A percentile compares a stretch with the other conserved stretches of the same genome.
phyloP scores from a whole-genome alignment of 2,329 filamentous ascomycete genomes.

The Penicillium fuscoglaucum region DNA sequence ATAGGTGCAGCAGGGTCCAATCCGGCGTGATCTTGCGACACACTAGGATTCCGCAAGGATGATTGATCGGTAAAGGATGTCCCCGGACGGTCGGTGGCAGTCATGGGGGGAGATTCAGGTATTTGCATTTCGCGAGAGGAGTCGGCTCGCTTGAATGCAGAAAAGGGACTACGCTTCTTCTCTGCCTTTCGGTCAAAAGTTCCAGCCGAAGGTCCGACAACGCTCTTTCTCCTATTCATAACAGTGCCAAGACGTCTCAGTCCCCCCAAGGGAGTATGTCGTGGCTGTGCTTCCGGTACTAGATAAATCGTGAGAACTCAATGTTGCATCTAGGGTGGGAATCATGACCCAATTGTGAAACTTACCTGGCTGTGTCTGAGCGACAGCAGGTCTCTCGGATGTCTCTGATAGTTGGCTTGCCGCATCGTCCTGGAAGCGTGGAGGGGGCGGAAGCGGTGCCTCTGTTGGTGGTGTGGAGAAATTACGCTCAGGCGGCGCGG shows the following conservation, averaged over 20 bases:
- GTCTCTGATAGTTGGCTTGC: constrained; percentile 56
- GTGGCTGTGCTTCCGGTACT: constrained; percentile 37
- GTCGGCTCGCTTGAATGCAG: constrained; percentile 44
- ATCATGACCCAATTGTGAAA: neutral
- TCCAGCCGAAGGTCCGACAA: constrained; percentile 37
- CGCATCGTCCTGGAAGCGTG: constrained; percentile 52
- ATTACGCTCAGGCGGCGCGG: constrained; percentile 20
- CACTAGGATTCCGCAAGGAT: constrained; percentile 27
- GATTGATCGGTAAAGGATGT: constrained; percentile 33
- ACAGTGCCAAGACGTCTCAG: constrained; percentile 50
- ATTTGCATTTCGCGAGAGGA: constrained; percentile 42
- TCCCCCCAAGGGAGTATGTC: constrained; percentile 46
- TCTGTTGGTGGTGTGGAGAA: neutral
- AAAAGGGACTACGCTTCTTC: constrained; percentile 47
- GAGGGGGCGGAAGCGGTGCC: constrained; percentile 41
- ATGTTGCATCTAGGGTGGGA: neutral
- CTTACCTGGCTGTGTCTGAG: constrained; percentile 39
- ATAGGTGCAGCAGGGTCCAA: constrained; percentile 21
- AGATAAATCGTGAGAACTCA: constrained; percentile 16
- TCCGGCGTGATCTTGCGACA: constrained; percentile 28
- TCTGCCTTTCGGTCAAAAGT: constrained; percentile 33
- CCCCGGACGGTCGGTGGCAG: constrained; percentile 34
- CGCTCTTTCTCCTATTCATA: constrained; percentile 49
- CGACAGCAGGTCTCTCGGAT: constrained; percentile 38
- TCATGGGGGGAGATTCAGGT: constrained; percentile 35